Evolutionary conservation across 2,329 filamentous ascomycete genomes (phyloP).

Genomic region (Claviceps paspali): DNA sequence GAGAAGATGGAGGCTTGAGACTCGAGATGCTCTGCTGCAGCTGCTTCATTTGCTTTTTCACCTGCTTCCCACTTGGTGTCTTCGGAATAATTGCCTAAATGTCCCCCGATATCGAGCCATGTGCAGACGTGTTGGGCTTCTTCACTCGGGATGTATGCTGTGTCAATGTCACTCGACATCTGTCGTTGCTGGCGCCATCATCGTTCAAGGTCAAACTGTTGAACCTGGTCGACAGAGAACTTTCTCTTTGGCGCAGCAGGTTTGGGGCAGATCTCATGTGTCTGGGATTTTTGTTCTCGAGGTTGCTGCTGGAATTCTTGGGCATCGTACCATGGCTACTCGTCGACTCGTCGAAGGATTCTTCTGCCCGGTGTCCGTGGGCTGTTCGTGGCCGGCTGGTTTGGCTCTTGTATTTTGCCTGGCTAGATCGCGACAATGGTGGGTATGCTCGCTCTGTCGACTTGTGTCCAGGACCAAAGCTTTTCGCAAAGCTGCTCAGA

Average conservation of each 20-base stretch:
- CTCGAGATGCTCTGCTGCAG: constrained; percentile 18
- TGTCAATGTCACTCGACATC: constrained; percentile 32
- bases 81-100: constrained; percentile 19
- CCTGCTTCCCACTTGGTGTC: constrained; percentile 17
- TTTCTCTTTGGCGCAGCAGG: constrained; percentile 23
- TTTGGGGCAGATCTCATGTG: constrained; percentile 14
- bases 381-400: constrained; percentile 22
- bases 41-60: constrained; percentile 17
- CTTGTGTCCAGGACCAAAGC: constrained; percentile 39
- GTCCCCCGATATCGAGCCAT: constrained; percentile 10
- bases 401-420: constrained; percentile 26
- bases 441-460: constrained; percentile 34
- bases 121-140: constrained; percentile 6
- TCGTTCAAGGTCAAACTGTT: constrained; percentile 24
- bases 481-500: constrained; percentile 38
- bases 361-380: constrained; percentile 24
- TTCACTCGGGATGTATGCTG: constrained; percentile 1
- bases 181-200: constrained; percentile 8
- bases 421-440: constrained; percentile 33
- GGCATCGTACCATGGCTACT: constrained; percentile 21
- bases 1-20: constrained; percentile 20
- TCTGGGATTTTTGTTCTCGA: constrained; percentile 12
- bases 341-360: constrained; percentile 21
- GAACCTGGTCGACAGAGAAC: constrained; percentile 26
- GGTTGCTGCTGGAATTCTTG: constrained; percentile 6